These are phyloP conservation scores for Tricholoma bakamatsutake DNA, from an alignment of 768 basidiomycete species.

Conservation along the genomic window DNA sequence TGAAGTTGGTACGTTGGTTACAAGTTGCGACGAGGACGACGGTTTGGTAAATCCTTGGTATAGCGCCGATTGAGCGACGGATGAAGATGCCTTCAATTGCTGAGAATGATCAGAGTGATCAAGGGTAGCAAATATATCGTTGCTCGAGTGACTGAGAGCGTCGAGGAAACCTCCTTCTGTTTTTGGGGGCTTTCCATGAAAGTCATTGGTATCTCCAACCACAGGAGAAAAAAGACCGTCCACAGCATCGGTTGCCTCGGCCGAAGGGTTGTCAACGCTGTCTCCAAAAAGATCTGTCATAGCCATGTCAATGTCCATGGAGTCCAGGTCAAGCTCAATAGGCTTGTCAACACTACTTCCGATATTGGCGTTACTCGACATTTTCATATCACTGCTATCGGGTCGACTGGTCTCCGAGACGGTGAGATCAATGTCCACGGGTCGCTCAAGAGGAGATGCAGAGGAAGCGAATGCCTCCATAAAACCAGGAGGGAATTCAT, in stretches of 20 bases:
- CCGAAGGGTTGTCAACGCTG: slow-evolving; percentile 27
- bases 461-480: slow-evolving; percentile 56
- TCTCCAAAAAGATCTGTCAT: slow-evolving; percentile 56
- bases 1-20: slow-evolving; percentile 17
- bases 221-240: slow-evolving; percentile 51
- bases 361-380: slow-evolving; percentile 28
- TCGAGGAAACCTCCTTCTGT: slow-evolving; percentile 33
- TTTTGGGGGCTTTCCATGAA: slow-evolving; percentile 10
- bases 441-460: slow-evolving; percentile 23
- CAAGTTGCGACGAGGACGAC: slow-evolving; percentile 24
- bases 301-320: slow-evolving; percentile 60
- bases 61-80: slow-evolving; percentile 22
- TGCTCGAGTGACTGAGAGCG: slow-evolving; percentile 18
- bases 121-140: slow-evolving; percentile 30
- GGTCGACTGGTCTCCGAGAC: slow-evolving; percentile 27
- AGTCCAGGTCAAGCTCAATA: slow-evolving; percentile 72
- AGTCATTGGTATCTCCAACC: slow-evolving; percentile 16
- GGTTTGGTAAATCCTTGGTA: slow-evolving; percentile 43
- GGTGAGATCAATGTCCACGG: slow-evolving; percentile 59
- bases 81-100: slow-evolving; percentile 10
- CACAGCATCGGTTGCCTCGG: slow-evolving; percentile 28
- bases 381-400: slow-evolving; percentile 19
- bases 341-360: slow-evolving; percentile 76
- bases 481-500: slow-evolving; percentile 56
- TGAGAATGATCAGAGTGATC: slow-evolving; percentile 14